Evolutionary conservation across 495 filamentous ascomycete genomes (phyloP).

Genomic region (Tuber microsphaerosporum): DNA sequence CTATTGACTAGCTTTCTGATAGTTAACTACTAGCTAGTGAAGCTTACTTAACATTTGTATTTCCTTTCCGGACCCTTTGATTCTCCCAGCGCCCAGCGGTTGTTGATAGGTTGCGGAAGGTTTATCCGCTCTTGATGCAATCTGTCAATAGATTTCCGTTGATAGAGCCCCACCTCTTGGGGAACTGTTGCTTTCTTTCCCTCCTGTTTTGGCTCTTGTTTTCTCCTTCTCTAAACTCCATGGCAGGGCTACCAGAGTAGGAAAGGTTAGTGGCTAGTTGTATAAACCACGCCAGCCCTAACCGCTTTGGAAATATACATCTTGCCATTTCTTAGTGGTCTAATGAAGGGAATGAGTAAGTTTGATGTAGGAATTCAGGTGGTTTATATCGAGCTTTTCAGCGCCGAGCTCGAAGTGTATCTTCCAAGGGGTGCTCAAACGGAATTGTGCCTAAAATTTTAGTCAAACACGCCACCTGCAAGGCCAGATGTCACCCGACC

Average conservation of each 20-base stretch:
- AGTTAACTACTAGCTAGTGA: background rate
- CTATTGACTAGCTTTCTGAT: background rate
- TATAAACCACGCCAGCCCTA: background rate
- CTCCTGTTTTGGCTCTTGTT: too few species aligned
- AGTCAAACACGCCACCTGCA: background rate
- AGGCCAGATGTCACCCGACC: background rate
- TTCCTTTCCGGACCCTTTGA: background rate
- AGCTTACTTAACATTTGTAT: background rate
- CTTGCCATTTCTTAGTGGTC: background rate
- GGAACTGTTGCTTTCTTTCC: background rate
- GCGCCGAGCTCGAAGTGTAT: background rate
- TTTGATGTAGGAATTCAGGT: too few species aligned
- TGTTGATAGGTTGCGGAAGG: too few species aligned
- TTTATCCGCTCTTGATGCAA: background rate
- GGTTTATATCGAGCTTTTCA: background rate
- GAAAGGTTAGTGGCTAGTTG: background rate
- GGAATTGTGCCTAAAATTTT: background rate
- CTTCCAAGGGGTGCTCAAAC: background rate
- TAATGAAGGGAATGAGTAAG: background rate
- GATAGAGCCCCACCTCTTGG: background rate
- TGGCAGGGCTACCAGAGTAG: background rate
- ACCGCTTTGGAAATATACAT: background rate
- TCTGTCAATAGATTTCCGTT: background rate
- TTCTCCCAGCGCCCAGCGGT: background rate
- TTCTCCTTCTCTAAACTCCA: too few species aligned